Percentiles rank a stretch among this genome's conserved stretches.
phyloP scores from a whole-genome alignment of 306 rosid genomes.

The Lupinus albus region DNA sequence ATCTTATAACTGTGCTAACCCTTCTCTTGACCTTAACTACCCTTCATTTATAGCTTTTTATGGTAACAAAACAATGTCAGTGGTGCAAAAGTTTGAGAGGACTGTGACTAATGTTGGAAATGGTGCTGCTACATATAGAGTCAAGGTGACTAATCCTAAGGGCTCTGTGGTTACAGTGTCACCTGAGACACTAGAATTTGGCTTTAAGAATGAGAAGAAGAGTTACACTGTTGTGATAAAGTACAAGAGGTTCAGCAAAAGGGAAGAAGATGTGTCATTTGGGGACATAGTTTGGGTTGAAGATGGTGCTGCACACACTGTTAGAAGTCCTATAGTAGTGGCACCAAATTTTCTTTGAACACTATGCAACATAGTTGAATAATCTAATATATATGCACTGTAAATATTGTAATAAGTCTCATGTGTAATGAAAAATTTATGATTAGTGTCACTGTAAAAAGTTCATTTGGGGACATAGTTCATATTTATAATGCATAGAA shows the following conservation, averaged over 20 bases:
- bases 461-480: too few species aligned
- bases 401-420: too few species aligned
- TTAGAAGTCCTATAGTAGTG: slow-evolving; percentile 53
- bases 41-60: slow-evolving; percentile 56
- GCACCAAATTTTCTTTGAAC: too few species aligned
- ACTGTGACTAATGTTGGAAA: slow-evolving; percentile 58
- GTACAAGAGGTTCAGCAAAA: not conserved
- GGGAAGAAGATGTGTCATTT: not conserved
- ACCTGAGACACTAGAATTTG: slow-evolving; percentile 44
- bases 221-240: slow-evolving; percentile 43
- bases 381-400: too few species aligned
- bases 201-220: slow-evolving; percentile 46
- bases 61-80: slow-evolving; percentile 10
- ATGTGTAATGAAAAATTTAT: too few species aligned
- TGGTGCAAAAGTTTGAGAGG: slow-evolving; percentile 41
- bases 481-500: too few species aligned
- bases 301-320: slow-evolving; percentile 36
- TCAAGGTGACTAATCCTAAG: slow-evolving; percentile 40
- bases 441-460: too few species aligned
- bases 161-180: slow-evolving; percentile 46
- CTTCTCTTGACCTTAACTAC: slow-evolving; percentile 53
- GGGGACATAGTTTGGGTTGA: slow-evolving; percentile 50
- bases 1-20: slow-evolving; percentile 42
- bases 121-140: slow-evolving; percentile 49
- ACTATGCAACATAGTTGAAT: too few species aligned